phyloP scores from a whole-genome alignment of 192 early-diverging fungal genomes.

The Umbelopsis sp. region DNA sequence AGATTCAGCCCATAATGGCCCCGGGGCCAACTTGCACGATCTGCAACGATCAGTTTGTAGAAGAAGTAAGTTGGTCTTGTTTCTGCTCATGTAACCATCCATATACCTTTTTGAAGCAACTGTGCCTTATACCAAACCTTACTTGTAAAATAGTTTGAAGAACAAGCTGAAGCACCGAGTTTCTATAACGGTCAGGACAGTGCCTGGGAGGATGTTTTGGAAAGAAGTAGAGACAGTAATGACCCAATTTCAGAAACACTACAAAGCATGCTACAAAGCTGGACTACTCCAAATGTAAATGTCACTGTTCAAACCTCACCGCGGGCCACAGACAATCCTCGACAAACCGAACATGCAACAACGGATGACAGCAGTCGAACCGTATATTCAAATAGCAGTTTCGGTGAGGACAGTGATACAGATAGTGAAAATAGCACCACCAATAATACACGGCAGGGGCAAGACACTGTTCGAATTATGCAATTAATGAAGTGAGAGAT shows the following conservation, averaged over 20 bases:
- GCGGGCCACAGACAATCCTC: not conserved
- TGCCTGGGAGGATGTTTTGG: not conserved
- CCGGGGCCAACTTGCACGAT: not conserved
- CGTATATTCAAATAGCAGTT: too few species aligned
- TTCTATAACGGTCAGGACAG: not conserved
- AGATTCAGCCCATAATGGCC: conserved; percentile 4
- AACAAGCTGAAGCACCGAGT: not conserved
- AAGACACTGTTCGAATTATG: conserved; percentile 15
- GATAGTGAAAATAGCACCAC: not conserved
- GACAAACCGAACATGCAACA: not conserved
- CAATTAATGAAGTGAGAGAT: conserved; percentile 7
- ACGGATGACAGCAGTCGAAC: not conserved
- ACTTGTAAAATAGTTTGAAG: not conserved
- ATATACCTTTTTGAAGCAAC: not conserved
- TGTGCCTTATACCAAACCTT: not conserved
- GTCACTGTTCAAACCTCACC: not conserved
- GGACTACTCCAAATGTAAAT: not conserved
- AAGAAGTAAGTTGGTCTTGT: not conserved
- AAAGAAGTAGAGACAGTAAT: not conserved
- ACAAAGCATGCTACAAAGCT: conserved; percentile 6
- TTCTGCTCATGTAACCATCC: too few species aligned
- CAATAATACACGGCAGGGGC: not conserved
- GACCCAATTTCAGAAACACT: conserved; percentile 3
- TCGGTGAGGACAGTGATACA: not conserved
- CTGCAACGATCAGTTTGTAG: conserved; percentile 8